These are phyloP conservation scores for Geotrichum aggregatum DNA, from an alignment of 1,139 yeast genomes.

Conservation along the genomic window DNA sequence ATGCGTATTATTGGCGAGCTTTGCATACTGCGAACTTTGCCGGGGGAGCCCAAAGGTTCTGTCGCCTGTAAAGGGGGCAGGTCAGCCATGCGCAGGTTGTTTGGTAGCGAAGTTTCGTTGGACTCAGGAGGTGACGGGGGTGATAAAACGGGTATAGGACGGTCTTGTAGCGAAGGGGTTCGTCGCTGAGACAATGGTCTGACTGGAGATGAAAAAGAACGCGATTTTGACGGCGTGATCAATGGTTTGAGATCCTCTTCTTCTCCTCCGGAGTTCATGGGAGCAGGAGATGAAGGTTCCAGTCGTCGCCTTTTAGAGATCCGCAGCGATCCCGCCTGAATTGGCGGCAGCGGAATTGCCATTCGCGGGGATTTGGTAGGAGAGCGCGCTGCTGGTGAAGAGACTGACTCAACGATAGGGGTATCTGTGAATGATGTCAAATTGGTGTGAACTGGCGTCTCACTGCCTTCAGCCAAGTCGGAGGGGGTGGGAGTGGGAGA, in stretches of 20 bases:
- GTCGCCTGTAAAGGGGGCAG: too few species aligned
- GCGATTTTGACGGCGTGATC: constrained; percentile 30
- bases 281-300: constrained; percentile 25
- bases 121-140: constrained; percentile 26
- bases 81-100: background rate
- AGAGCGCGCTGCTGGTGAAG: constrained; percentile 20
- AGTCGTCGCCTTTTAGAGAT: constrained; percentile 32
- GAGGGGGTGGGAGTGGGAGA: constrained; percentile 9
- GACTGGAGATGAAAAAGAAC: constrained; percentile 31
- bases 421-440: constrained; percentile 5
- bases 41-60: background rate
- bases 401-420: background rate
- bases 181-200: constrained; percentile 16
- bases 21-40: background rate
- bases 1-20: background rate
- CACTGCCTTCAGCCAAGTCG: constrained; percentile 26
- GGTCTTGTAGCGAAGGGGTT: constrained; percentile 34
- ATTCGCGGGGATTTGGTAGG: constrained; percentile 28
- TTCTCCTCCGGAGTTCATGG: constrained; percentile 6
- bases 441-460: constrained; percentile 24
- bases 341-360: constrained; percentile 28
- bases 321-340: constrained; percentile 25
- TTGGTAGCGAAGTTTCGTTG: background rate
- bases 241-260: constrained; percentile 4
- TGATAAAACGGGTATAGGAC: constrained; percentile 34